phyloP scores from a whole-genome alignment of 1,284 basidiomycete genomes.

The Tylopilus sp. region DNA sequence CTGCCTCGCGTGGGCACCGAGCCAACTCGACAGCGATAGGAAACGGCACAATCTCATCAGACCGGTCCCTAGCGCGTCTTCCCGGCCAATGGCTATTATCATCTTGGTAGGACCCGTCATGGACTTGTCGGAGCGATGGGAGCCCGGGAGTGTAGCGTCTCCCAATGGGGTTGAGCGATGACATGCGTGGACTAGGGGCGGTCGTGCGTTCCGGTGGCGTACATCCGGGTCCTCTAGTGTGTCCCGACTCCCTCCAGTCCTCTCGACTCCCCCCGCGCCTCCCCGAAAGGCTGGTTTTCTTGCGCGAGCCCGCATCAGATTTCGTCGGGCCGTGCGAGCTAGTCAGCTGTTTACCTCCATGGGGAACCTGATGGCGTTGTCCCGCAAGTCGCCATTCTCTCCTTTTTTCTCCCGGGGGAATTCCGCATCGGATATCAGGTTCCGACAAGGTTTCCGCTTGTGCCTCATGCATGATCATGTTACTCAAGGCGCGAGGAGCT shows the following conservation, averaged over 20 bases:
- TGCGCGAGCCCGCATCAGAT: slow-evolving; percentile 8
- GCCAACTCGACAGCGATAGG: background rate
- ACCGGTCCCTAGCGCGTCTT: background rate
- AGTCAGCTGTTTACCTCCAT: background rate
- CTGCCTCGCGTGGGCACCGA: slow-evolving; percentile 1
- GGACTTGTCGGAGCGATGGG: background rate
- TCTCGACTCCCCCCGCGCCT: too few species aligned
- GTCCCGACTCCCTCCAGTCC: too few species aligned
- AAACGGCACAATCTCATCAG: background rate
- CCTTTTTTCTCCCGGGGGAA: too few species aligned
- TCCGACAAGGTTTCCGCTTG: slow-evolving; percentile 2
- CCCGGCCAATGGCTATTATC: background rate
- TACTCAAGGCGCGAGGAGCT: slow-evolving; percentile 4
- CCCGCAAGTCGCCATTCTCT: background rate
- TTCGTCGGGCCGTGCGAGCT: background rate
- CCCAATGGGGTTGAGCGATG: background rate
- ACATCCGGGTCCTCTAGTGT: background rate
- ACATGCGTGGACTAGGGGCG: background rate
- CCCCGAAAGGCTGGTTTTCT: background rate
- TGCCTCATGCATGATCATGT: background rate
- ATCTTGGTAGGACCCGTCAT: background rate
- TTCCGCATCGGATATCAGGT: too few species aligned
- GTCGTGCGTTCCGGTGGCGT: background rate
- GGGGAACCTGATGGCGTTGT: background rate
- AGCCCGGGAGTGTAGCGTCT: background rate